Evolutionary conservation across 2,329 filamentous ascomycete species (phyloP), one percentile per base, ranked within the genome.

Genomic region (Ophiosphaerella herpotricha): DNA sequence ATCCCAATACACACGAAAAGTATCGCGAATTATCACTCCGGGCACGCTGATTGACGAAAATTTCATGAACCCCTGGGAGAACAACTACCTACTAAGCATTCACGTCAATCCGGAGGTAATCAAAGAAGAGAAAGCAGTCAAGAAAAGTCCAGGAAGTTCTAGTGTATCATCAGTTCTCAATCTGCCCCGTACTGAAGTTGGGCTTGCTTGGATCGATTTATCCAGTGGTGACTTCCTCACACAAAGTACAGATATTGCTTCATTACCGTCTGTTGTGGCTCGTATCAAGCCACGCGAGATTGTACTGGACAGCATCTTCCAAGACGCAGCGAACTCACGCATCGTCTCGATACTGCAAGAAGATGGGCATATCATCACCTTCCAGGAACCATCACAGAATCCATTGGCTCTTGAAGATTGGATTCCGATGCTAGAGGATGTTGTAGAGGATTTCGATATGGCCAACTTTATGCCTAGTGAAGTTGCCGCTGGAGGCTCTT

Each of bases 11-110:
- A 89, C 95, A 69, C 87, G 94, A 23, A 86, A 81, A 60, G 91
- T 99, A 12, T 84, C 90, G 14, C 86, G 94, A 49, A 87, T 99
- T 60, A 85, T 99, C 66, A 97, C 94, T 0, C 91, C 94, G 1
- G 94, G 94, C 16, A 99, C 94, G 1, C 79, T 99, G 46, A 96
- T 99, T 59, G 94, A 99, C 73, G 94, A 99, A 75, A 92, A 91
- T 63, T 99, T 97, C 72, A 91, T 99, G 80, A 90, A 97, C 69
- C 90, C 91, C 1, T 93, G 89, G 68, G 86, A 90, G 64, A 97
- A 94, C 74, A 97, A 97, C 70, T 99, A 93, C 71, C 81, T 97
- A 31, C 83, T 97, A 70, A 87, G 90, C 33, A 82, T 97, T 40
- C 84, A 95, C 66, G 71, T 88, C 24, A 74, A 80, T 13, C 62